These are phyloP conservation scores for Dentipellis sp. DNA, from an alignment of 768 basidiomycete genomes.

Conservation along the genomic window DNA sequence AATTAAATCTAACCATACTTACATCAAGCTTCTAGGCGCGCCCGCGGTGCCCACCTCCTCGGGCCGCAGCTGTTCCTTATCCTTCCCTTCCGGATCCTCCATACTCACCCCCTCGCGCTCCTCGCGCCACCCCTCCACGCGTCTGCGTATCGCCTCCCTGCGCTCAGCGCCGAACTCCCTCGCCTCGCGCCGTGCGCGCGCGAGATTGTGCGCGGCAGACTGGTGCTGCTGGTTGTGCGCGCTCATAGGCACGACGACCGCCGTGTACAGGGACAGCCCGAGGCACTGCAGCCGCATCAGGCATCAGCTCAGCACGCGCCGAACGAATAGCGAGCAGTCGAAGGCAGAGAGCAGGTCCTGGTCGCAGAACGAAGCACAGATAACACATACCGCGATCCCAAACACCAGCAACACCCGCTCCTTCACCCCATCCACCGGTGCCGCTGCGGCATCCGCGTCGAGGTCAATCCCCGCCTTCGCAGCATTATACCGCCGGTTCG, in stretches of 20 bases:
- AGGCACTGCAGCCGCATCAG: background rate
- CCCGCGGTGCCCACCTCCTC: too few relatives aligned
- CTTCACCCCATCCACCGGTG: slow-evolving; percentile 15
- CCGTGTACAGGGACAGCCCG: slow-evolving; percentile 36
- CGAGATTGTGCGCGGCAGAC: slow-evolving; percentile 47
- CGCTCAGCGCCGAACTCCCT: slow-evolving; percentile 44
- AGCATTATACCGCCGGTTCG: slow-evolving; percentile 8
- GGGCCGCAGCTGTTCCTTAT: too few relatives aligned
- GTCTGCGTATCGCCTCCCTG: slow-evolving; percentile 39
- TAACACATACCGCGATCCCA: slow-evolving; percentile 33
- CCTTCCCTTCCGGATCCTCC: too few relatives aligned
- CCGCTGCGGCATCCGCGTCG: slow-evolving; percentile 33
- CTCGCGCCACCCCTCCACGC: slow-evolving; percentile 30
- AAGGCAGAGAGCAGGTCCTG: background rate
- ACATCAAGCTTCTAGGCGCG: too few relatives aligned
- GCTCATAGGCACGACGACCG: slow-evolving; percentile 29
- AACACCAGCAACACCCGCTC: slow-evolving; percentile 40
- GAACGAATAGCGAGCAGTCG: slow-evolving; percentile 12
- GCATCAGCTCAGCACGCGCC: background rate
- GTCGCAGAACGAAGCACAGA: background rate
- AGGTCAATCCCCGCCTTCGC: slow-evolving; percentile 13
- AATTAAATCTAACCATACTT: too few relatives aligned
- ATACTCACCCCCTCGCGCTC: background rate
- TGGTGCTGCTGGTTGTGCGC: slow-evolving; percentile 36
- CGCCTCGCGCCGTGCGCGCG: slow-evolving; percentile 50